Base-by-base conservation (phyloP, 441 rosid genomes). In the Erodium trifolium region DNA sequence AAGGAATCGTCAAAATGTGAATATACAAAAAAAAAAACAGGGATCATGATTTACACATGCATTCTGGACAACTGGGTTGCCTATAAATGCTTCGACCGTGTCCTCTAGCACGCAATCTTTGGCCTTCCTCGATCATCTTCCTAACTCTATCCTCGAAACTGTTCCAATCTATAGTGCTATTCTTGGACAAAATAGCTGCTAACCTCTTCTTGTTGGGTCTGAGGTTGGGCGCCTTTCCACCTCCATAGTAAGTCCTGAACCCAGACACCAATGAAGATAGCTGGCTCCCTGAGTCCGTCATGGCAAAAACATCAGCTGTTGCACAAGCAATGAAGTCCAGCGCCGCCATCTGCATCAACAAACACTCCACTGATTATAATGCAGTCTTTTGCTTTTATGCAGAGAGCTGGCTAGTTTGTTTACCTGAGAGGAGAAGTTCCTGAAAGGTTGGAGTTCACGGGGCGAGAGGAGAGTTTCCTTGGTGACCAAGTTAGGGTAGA, bases 231-330 rank as follows among this genome's bases (percentile, higher is more conserved):
- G 97, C 87, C 0, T 71, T 80, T 2, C 87, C 87, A n/a, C 72
- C 80, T 0, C 97, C 96, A 3, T 86, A 88, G 83, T 94, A 94
- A 39, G 92, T 86, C 70, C 94, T 79, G 76, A 82, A 88, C 70
- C 97, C 97, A 55, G 97, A 86, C n/a, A 90, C 99, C 64, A 91
- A 72, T 13, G 96, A 94, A 0, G 97, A 86, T 60, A 94, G 68
- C 74, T 94, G 97, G 82, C 97, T 94, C 67, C 99, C 97, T 0
- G 99, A 94, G 75, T 90, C 99, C 5, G 97, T 94, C 96, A 91
- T 88, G 19, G 97, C 92, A 78, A 91, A 94, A 27, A 88, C 92
- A 70, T 91, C 96, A 47, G 97, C 83, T 47, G 92, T 88, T 64
- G 93, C 92, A 75, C 96, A 90, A 12, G 88, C 93, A 65, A 94